Evolutionary conservation across 1,139 yeast species (phyloP).

Genomic region (Candida sp.): DNA sequence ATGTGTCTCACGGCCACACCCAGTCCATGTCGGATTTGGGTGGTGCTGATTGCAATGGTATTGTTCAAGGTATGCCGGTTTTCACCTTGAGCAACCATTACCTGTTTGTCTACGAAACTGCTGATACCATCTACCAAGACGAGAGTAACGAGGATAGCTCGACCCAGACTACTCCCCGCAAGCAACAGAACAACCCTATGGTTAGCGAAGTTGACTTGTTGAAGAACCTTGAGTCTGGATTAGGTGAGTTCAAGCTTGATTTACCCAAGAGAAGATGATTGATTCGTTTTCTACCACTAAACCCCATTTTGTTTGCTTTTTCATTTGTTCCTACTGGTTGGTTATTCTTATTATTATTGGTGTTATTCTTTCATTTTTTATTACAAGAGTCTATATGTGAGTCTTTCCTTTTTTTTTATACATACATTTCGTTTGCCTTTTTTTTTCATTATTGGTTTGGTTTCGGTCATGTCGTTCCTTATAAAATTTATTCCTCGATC

Average conservation of each 20-base stretch:
- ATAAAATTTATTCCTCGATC: constrained; percentile 1
- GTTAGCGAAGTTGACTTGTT: constrained; percentile 14
- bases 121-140: constrained; percentile 13
- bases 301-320: not conserved
- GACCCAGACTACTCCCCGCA: constrained; percentile 1
- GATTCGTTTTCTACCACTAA: not conserved
- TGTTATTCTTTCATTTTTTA: not conserved
- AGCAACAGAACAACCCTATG: not conserved
- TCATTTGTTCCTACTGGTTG: not conserved
- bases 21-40: constrained; percentile 10
- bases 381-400: not conserved
- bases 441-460: not conserved
- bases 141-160: constrained; percentile 1
- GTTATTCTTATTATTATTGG: not conserved
- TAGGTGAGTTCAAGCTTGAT: constrained; percentile 40
- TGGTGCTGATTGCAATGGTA: not conserved
- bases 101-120: constrained; percentile 23
- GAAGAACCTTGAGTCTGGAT: constrained; percentile 41
- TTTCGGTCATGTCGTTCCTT: constrained; percentile 6
- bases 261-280: constrained; percentile 12
- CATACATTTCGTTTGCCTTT: not conserved
- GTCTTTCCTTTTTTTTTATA: not conserved
- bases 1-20: not conserved
- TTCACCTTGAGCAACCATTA: constrained; percentile 20
- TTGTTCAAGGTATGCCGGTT: constrained; percentile 14